Percentiles rank a stretch among this genome's conserved stretches.
phyloP scores from a whole-genome alignment of 495 filamentous ascomycete species.

The Podospora conica region DNA sequence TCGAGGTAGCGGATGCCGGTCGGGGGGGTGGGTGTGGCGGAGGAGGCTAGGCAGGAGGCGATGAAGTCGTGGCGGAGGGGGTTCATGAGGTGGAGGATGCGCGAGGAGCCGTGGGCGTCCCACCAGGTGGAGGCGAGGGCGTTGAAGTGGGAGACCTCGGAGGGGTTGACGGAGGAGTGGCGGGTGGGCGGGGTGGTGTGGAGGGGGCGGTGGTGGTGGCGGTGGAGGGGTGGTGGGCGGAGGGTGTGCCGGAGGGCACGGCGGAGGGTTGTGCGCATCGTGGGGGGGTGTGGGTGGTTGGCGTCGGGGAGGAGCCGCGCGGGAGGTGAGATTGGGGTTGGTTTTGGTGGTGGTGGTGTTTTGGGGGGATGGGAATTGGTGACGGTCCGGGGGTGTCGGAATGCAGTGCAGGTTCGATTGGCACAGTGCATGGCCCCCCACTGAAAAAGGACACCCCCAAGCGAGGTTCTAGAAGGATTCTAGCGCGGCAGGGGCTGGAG shows the following conservation, averaged over 20 bases:
- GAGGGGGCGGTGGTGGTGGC: background rate
- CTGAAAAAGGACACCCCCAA: background rate
- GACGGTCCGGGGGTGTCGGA: too few relatives aligned
- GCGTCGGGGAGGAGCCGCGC: background rate
- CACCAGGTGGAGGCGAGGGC: constrained; percentile 91
- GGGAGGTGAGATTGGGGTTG: background rate
- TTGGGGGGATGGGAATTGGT: background rate
- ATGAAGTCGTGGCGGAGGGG: constrained; percentile 94
- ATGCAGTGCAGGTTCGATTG: too few relatives aligned
- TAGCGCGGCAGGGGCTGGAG: constrained; percentile 13
- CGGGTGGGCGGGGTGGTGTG: constrained; percentile 10
- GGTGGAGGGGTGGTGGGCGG: constrained; percentile 1
- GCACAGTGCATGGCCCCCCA: too few relatives aligned
- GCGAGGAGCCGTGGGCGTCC: constrained; percentile 90
- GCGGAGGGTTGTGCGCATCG: constrained; percentile 1
- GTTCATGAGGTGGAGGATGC: constrained; percentile 96
- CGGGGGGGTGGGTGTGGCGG: constrained; percentile 3
- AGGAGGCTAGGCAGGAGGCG: constrained; percentile 53
- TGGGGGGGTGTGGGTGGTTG: background rate
- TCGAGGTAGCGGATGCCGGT: constrained; percentile 68
- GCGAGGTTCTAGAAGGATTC: constrained; percentile 25
- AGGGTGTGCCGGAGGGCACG: constrained; percentile 1
- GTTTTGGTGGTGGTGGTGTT: background rate
- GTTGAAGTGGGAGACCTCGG: constrained; percentile 91
- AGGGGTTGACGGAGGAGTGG: constrained; percentile 64